phyloP scores from a whole-genome alignment of 1,139 yeast species.

The Pichia sp. region DNA sequence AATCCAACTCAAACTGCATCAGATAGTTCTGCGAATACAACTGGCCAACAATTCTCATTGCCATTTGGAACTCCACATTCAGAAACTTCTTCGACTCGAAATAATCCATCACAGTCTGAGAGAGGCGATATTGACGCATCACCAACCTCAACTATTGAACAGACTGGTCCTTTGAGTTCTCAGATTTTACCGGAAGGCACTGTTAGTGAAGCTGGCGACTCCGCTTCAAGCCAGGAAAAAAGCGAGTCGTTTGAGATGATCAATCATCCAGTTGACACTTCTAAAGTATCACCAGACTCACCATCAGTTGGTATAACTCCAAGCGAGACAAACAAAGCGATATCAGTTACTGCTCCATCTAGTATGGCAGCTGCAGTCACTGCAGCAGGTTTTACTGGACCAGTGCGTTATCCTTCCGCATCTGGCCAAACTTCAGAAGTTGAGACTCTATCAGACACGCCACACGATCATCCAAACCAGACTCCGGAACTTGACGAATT shows the following conservation, averaged over 20 bases:
- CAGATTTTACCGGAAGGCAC: constrained; percentile 28
- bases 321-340: background rate
- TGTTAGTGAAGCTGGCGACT: constrained; percentile 12
- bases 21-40: background rate
- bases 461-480: constrained; percentile 1
- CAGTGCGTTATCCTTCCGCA: background rate
- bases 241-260: constrained; percentile 52
- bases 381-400: background rate
- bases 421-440: constrained; percentile 1
- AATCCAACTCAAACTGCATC: constrained; percentile 4
- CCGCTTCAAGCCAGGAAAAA: constrained; percentile 14
- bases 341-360: background rate
- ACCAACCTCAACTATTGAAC: constrained; percentile 32
- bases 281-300: background rate
- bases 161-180: constrained; percentile 27
- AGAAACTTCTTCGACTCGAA: constrained; percentile 83
- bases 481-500: constrained; percentile 12
- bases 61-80: constrained; percentile 69
- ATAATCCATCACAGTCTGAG: constrained; percentile 86
- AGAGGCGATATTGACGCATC: constrained; percentile 66
- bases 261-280: constrained; percentile 38
- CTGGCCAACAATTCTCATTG: constrained; percentile 34
- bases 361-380: constrained; percentile 2
- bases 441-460: constrained; percentile 9
- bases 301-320: background rate